Conservation (phyloP, 768 basidiomycete species). For the Boletus eberwhitei region DNA sequence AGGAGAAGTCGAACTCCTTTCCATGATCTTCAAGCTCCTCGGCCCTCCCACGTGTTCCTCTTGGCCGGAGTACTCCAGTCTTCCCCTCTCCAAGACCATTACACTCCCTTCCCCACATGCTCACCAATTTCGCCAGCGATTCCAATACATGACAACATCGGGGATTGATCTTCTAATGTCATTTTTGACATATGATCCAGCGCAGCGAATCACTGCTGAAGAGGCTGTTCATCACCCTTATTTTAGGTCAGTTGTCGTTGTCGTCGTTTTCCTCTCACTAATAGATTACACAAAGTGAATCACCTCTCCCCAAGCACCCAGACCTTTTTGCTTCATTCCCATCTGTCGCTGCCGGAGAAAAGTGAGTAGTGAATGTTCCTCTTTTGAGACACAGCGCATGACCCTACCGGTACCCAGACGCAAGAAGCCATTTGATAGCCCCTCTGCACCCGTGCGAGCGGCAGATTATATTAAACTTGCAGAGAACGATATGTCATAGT, state of each 20-base stretch:
- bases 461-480: conserved; percentile 64
- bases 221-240: conserved; percentile 90
- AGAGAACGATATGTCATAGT: conserved; percentile 52
- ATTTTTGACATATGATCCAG: conserved; percentile 87
- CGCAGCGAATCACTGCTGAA: conserved; percentile 79
- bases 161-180: conserved; percentile 83
- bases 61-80: conserved; percentile 80
- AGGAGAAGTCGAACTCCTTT: conserved; percentile 86
- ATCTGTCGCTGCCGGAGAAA: conserved; percentile 93
- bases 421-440: conserved; percentile 74
- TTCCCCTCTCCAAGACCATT: conserved; percentile 81
- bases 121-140: conserved; percentile 77
- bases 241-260: conserved; percentile 56
- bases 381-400: background rate
- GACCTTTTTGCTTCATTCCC: conserved; percentile 96
- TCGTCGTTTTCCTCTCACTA: background rate
- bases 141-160: conserved; percentile 77
- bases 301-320: conserved; percentile 93
- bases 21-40: conserved; percentile 92
- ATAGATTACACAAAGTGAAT: conserved; percentile 55
- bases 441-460: conserved; percentile 72
- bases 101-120: conserved; percentile 72
- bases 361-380: conserved; percentile 43
- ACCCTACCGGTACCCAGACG: conserved; percentile 44
- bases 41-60: conserved; percentile 84